phyloP scores from a whole-genome alignment of 2,329 filamentous ascomycete species.

The Pezicula rhizophila region DNA sequence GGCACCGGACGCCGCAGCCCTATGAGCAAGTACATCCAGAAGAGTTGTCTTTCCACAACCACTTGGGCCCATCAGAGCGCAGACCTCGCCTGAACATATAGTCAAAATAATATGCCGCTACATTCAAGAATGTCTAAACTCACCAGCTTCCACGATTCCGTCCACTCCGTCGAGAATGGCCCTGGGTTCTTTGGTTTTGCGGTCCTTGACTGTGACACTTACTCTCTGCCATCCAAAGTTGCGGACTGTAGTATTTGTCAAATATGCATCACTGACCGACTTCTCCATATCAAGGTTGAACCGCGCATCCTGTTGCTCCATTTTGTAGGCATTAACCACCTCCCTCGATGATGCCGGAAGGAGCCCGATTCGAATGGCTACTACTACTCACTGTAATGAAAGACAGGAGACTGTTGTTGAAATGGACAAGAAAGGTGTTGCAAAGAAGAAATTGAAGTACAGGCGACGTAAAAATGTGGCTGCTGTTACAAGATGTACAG shows the following conservation, averaged over 20 bases:
- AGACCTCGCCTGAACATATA: slow-evolving; percentile 51
- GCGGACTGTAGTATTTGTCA: slow-evolving; percentile 57
- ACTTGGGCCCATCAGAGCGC: slow-evolving; percentile 76
- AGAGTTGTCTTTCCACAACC: slow-evolving; percentile 77
- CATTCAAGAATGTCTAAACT: slow-evolving; percentile 4
- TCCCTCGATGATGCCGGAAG: no score
- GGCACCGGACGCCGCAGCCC: slow-evolving; percentile 44
- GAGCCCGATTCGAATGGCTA: no score
- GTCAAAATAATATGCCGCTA: slow-evolving; percentile 1
- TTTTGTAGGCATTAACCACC: no score
- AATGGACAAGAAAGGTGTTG: no score
- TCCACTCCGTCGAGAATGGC: slow-evolving; percentile 57
- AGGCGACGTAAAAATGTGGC: no score
- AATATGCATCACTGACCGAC: slow-evolving; percentile 30
- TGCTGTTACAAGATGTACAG: no score
- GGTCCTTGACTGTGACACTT: slow-evolving; percentile 67
- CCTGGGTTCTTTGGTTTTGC: slow-evolving; percentile 55
- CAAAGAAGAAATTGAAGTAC: no score
- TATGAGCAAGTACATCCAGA: slow-evolving; percentile 69
- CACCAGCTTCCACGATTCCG: slow-evolving; percentile 59
- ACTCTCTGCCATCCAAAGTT: slow-evolving; percentile 62
- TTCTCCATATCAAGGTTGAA: slow-evolving; percentile 21
- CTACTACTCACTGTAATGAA: no score
- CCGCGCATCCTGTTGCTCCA: no score
- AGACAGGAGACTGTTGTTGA: no score